A percentile compares a stretch with the other conserved stretches of the same genome.
phyloP scores from a whole-genome alignment of 495 filamentous ascomycete genomes.

The Mytilinidion resinicola region DNA sequence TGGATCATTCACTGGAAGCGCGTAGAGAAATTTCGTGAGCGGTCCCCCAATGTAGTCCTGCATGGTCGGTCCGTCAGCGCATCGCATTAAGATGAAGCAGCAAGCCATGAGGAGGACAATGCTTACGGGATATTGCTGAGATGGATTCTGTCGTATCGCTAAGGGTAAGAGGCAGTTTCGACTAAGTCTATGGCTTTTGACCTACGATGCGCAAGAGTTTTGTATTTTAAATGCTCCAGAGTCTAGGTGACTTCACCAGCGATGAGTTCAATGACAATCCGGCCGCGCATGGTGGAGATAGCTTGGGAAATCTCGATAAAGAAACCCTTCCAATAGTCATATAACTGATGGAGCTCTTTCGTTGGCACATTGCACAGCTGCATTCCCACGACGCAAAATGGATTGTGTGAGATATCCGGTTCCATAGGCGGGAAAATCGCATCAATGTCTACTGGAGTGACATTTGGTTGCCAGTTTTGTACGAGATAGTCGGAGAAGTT shows the following conservation, averaged over 20 bases:
- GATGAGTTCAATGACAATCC: background rate
- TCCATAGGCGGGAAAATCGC: background rate
- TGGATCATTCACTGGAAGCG: constrained; percentile 27
- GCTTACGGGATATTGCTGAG: constrained; percentile 40
- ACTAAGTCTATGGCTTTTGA: background rate
- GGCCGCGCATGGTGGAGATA: background rate
- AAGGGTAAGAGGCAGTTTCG: constrained; percentile 27
- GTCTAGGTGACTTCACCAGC: background rate
- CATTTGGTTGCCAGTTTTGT: background rate
- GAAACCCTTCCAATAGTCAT: background rate
- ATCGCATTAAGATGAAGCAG: background rate
- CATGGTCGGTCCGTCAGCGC: background rate
- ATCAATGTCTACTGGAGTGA: background rate
- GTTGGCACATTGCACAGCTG: background rate
- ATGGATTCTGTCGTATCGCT: constrained; percentile 36
- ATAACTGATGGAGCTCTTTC: background rate
- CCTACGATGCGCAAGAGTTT: background rate
- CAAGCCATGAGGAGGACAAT: background rate
- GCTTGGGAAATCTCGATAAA: background rate
- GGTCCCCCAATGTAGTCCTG: constrained; percentile 39
- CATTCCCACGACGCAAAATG: background rate
- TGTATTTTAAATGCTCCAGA: background rate
- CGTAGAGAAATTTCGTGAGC: constrained; percentile 32
- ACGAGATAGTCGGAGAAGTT: background rate
- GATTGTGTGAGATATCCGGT: background rate